Evolutionary conservation across 495 filamentous ascomycete species (phyloP).

Genomic region (Penicillium ucsense): DNA sequence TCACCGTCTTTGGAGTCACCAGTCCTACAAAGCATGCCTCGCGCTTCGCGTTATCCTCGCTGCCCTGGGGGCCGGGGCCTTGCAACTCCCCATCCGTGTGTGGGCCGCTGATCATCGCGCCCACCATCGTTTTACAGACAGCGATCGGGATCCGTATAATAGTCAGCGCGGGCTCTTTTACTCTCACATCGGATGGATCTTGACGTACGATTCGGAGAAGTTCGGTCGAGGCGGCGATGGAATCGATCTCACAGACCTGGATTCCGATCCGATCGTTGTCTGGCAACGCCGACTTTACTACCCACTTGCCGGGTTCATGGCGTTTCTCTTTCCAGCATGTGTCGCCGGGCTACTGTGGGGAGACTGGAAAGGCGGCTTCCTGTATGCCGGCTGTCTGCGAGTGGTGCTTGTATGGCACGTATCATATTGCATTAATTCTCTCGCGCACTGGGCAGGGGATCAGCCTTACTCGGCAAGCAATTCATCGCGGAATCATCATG

Average conservation of each 20-base stretch:
- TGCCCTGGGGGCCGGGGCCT: not conserved
- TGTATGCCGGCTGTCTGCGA: conserved; percentile 6
- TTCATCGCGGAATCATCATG: not conserved
- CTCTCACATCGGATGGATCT: conserved; percentile 4
- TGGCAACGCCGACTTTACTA: conserved; percentile 6
- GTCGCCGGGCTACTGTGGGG: not conserved
- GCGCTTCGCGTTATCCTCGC: not conserved
- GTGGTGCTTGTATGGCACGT: conserved; percentile 1
- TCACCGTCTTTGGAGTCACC: conserved; percentile 10
- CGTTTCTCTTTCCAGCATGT: not conserved
- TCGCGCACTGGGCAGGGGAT: conserved; percentile 11
- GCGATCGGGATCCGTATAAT: conserved; percentile 7
- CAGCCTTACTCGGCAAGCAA: not conserved
- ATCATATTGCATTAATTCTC: conserved; percentile 14
- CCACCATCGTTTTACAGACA: conserved; percentile 11
- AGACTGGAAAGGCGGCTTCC: conserved; percentile 7
- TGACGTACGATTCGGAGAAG: not conserved
- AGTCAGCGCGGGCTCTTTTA: conserved; percentile 1
- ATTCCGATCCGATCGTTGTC: conserved; percentile 1
- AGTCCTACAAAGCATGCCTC: not conserved
- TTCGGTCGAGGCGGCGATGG: too few relatives aligned
- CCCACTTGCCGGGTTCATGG: not conserved
- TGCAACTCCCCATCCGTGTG: conserved; percentile 3
- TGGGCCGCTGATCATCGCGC: conserved; percentile 8
- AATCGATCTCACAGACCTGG: conserved; percentile 7